A percentile compares a stretch with the other conserved stretches of the same genome.
Evolutionary conservation across 1,284 basidiomycete genomes (phyloP).

Genomic region (Trametes sp.): DNA sequence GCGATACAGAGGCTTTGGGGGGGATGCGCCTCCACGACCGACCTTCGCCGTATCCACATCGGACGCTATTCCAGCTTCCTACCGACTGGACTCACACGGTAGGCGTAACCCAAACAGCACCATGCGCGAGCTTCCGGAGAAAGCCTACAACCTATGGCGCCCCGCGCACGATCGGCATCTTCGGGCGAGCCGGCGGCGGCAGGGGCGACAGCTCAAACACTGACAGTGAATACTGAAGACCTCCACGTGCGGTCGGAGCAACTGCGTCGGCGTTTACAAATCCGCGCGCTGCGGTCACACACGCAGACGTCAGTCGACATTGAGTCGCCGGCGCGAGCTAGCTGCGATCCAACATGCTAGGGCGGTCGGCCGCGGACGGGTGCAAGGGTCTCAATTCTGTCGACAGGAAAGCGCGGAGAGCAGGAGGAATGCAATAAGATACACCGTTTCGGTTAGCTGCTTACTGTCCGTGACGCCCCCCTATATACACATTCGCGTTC

Average conservation of each 20-base stretch:
- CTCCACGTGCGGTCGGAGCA: background rate
- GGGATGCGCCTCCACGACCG: background rate
- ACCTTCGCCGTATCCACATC: background rate
- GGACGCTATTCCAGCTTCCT: background rate
- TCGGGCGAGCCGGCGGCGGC: background rate
- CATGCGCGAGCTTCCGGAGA: background rate
- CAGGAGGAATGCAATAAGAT: slow-evolving; percentile 9
- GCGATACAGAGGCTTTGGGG: background rate
- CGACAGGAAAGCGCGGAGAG: background rate
- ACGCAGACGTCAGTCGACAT: background rate
- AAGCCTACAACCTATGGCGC: background rate
- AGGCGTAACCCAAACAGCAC: background rate
- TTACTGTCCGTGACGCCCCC: slow-evolving; percentile 2
- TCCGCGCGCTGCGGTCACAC: background rate
- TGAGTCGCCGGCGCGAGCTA: too few relatives aligned
- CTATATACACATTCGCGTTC: background rate
- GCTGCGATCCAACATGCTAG: too few relatives aligned
- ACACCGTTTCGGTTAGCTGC: slow-evolving; percentile 13
- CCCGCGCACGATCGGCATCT: background rate
- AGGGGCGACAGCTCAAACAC: background rate
- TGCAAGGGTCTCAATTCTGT: too few relatives aligned
- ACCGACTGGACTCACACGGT: background rate
- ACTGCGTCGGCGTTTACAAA: too few relatives aligned
- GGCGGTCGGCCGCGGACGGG: too few relatives aligned
- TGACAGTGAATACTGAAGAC: too few relatives aligned